Conservation (phyloP, 2,329 filamentous ascomycete genomes). For the Ophiostoma triangulosporum region DNA sequence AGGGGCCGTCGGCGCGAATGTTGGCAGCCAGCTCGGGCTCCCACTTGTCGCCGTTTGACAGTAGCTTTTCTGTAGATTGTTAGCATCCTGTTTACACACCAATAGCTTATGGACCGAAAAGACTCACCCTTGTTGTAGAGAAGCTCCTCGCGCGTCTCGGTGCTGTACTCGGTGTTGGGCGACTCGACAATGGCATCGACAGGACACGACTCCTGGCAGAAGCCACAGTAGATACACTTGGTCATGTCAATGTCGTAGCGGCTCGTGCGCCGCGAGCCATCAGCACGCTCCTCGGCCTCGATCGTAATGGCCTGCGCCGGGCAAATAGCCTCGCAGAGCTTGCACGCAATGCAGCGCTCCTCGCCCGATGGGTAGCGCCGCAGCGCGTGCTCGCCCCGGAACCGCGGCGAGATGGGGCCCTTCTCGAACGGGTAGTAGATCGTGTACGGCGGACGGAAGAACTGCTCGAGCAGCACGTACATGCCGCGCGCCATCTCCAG, state of each 20-base stretch:
- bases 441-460: slow-evolving; percentile 96
- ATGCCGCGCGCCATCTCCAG: slow-evolving; percentile 94
- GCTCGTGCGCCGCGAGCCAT: slow-evolving; percentile 88
- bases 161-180: slow-evolving; percentile 49
- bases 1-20: slow-evolving; percentile 86
- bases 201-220: slow-evolving; percentile 97
- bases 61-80: slow-evolving; percentile 52
- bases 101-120: background rate
- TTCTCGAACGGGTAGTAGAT: slow-evolving; percentile 99
- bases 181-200: slow-evolving; percentile 76
- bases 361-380: slow-evolving; percentile 94
- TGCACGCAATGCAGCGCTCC: slow-evolving; percentile 98
- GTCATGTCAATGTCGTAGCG: slow-evolving; percentile 99
- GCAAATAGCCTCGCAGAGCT: slow-evolving; percentile 97
- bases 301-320: slow-evolving; percentile 98
- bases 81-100: too few relatives aligned
- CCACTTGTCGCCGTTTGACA: slow-evolving; percentile 90
- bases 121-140: slow-evolving; percentile 77
- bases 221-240: slow-evolving; percentile 99
- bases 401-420: slow-evolving; percentile 92
- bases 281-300: slow-evolving; percentile 93
- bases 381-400: slow-evolving; percentile 95
- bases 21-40: slow-evolving; percentile 90
- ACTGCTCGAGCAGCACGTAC: slow-evolving; percentile 96
- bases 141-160: slow-evolving; percentile 72